Conservation (phyloP, 2,329 filamentous ascomycete species). For the Fusarium proliferatum region DNA sequence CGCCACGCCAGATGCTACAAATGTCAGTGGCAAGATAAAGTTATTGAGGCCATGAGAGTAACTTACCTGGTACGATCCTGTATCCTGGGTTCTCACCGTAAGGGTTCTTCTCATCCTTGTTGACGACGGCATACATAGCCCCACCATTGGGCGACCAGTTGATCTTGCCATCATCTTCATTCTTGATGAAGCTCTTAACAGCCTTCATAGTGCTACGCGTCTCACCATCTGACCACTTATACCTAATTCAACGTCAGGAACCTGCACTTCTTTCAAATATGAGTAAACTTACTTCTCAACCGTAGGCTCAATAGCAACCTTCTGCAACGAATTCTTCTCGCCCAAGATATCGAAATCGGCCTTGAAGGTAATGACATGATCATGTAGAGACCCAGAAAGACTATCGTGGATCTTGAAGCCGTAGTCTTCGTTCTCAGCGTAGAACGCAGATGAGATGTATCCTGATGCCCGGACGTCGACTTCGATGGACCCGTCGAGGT, state of each 20-base stretch:
- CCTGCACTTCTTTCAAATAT: accelerated
- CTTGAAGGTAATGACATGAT: conserved; percentile 2
- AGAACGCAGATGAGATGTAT: conserved; percentile 2
- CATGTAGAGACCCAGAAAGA: not conserved
- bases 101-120: not conserved
- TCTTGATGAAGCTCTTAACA: conserved; percentile 2
- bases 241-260: not conserved
- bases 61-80: not conserved
- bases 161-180: not conserved
- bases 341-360: not conserved
- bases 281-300: not conserved
- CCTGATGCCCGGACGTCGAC: not conserved
- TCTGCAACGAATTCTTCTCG: not conserved
- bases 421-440: conserved; percentile 3
- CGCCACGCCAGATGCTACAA: not conserved
- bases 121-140: not conserved
- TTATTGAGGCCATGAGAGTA: accelerated
- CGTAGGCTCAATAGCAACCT: not conserved
- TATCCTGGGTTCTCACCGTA: not conserved
- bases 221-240: not conserved
- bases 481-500: not conserved
- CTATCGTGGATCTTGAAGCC: conserved; percentile 1
- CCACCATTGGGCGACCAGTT: conserved; percentile 1
- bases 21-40: accelerated
- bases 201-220: not conserved